These are phyloP conservation scores for Sarocladium brachiariae DNA, from an alignment of 2,329 filamentous ascomycete species.

Conservation along the genomic window DNA sequence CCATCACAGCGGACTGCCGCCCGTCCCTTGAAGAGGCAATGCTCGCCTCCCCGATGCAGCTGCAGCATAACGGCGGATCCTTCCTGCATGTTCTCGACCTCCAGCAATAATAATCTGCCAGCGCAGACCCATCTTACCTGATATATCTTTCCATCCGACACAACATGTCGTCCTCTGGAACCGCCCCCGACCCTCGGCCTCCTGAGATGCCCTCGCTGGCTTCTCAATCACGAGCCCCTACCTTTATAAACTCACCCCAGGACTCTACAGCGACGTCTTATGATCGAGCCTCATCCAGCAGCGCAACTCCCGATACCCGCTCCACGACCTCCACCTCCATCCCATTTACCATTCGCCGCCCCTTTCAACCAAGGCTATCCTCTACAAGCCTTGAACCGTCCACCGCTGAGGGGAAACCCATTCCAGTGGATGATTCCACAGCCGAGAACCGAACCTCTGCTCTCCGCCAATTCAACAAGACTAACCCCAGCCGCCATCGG, in stretches of 20 bases:
- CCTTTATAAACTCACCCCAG: not conserved
- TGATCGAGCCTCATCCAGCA: conserved; percentile 19
- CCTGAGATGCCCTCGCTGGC: not conserved
- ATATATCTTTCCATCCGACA: not conserved
- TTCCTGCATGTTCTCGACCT: conserved; percentile 1
- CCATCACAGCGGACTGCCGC: not conserved
- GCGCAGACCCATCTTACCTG: not conserved
- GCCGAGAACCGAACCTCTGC: conserved; percentile 52
- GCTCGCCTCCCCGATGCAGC: conserved; percentile 7
- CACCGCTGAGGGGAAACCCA: conserved; percentile 48
- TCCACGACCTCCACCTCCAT: conserved; percentile 32
- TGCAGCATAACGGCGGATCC: conserved; percentile 3
- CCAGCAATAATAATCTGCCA: conserved; percentile 9
- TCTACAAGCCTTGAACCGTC: conserved; percentile 47
- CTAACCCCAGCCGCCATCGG: conserved; percentile 49
- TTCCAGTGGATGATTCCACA: conserved; percentile 49
- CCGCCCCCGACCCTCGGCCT: not conserved
- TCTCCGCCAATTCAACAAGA: conserved; percentile 51
- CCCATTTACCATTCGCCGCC: conserved; percentile 41
- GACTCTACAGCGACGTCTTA: conserved; percentile 15
- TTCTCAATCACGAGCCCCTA: not conserved
- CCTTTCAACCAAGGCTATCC: conserved; percentile 42
- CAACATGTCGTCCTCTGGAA: not conserved
- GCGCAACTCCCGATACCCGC: conserved; percentile 19
- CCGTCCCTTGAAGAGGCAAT: conserved; percentile 5